Base-by-base conservation (phyloP, 2,329 filamentous ascomycete genomes). In the Penicillium sumatraense region DNA sequence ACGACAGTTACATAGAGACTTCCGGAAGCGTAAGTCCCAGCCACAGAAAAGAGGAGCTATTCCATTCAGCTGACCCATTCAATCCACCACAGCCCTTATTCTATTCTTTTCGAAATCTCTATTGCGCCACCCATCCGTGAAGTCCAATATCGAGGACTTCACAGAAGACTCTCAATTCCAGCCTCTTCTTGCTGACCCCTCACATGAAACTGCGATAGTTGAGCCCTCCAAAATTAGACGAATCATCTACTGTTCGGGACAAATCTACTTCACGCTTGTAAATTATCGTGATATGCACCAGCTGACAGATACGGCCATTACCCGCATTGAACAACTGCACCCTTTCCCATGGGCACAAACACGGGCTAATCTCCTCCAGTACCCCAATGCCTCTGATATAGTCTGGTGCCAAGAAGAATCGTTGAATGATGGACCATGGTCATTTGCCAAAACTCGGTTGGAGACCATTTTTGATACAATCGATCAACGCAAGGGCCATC, bases 401-500 rank as follows among this genome's bases (percentile, higher is more conserved):
- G 91, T 98, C 60, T 99, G 93, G 92, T 88, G 86, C 65, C 95
- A 99, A 78, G 95, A 99, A 76, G 95, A 99, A 81, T 93, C 95
- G 23, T 85, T 98, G 57, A 98, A 99, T 74, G 95, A 93, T 5
- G 93, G 95, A 74, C 90, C 90, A 33, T 99, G 93, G 93, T 91
- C 86, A 74, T 98, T 96, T 80, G 90, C 88, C 8, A 93, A 98
- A 79, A 93, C 93, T 23, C 88, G 93, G 69, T 92, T 99, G 62
- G 93, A 98, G 85, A 98, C 93, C 3, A 80, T 98, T 61, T 83
- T 98, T 64, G 96, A 97, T 81, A 78, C 95, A 73, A 97, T 93
- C 0, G 78, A 95, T 78, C 82, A 96, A 78, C 82, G 96, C 78
- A 93, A 98, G 80, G 87, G 96, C 78, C 87, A 89, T 72, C 92